Evolutionary conservation across 768 basidiomycete genomes (phyloP).

Genomic region (Tulasnella sp.): DNA sequence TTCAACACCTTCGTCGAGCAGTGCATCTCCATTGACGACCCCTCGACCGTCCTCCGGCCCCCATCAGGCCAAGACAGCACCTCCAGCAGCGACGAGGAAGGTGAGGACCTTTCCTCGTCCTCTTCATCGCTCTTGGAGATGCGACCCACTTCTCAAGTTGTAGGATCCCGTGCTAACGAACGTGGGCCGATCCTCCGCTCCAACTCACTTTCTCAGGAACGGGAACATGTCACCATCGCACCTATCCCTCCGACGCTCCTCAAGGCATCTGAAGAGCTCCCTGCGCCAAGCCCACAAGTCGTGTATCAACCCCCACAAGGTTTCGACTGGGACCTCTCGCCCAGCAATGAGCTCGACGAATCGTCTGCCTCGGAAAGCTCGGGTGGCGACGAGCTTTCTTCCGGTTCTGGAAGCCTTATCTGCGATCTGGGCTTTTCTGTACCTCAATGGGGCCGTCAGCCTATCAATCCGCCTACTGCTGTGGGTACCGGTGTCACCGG

Average conservation of each 20-base stretch:
- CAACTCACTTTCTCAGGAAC: constrained; percentile 16
- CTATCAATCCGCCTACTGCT: neutral
- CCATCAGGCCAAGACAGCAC: constrained; percentile 14
- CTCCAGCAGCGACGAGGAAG: constrained; percentile 20
- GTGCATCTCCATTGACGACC: constrained; percentile 64
- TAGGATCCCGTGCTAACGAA: constrained; percentile 14
- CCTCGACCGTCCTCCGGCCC: neutral
- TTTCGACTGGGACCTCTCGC: constrained; percentile 14
- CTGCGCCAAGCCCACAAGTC: constrained; percentile 18
- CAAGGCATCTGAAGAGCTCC: constrained; percentile 44
- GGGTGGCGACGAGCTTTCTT: neutral
- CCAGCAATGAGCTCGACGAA: neutral
- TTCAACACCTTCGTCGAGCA: constrained; percentile 99
- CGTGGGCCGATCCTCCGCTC: constrained; percentile 4
- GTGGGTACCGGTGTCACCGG: constrained; percentile 8
- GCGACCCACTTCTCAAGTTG: constrained; percentile 23
- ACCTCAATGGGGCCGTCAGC: constrained; percentile 9
- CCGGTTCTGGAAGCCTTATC: neutral
- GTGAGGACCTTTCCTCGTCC: constrained; percentile 33
- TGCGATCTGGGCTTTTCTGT: constrained; percentile 7
- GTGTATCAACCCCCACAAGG: constrained; percentile 20
- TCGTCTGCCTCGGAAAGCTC: constrained; percentile 3
- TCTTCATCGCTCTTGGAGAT: constrained; percentile 45
- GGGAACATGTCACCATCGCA: constrained; percentile 57
- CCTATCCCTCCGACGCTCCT: constrained; percentile 72